Percentiles rank a stretch among this genome's conserved stretches.
These are phyloP conservation scores for Irpex sp. DNA, from an alignment of 1,284 basidiomycete species.

Conservation along the genomic window DNA sequence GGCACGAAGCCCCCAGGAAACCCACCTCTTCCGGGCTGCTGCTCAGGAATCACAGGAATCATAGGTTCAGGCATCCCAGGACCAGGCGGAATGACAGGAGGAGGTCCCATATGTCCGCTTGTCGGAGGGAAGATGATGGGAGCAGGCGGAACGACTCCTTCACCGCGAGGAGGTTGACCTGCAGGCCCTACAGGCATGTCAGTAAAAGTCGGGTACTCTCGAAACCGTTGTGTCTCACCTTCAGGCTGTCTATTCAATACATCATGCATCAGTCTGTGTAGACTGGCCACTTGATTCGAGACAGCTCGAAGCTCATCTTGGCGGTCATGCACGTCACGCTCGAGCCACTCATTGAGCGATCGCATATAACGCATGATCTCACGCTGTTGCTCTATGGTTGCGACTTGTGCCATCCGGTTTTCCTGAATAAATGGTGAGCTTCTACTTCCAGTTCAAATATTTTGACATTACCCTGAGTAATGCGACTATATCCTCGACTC, in stretches of 20 bases:
- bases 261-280: constrained; percentile 47
- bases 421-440: constrained; percentile 42
- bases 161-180: background rate
- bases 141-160: constrained; percentile 1
- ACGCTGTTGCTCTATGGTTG: constrained; percentile 71
- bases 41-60: constrained; percentile 21
- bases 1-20: constrained; percentile 31
- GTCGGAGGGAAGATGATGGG: constrained; percentile 8
- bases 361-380: constrained; percentile 76
- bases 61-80: constrained; percentile 18
- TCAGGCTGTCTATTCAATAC: constrained; percentile 22
- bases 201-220: background rate
- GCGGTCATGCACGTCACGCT: constrained; percentile 68
- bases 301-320: constrained; percentile 68
- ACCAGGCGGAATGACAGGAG: constrained; percentile 12
- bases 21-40: constrained; percentile 1
- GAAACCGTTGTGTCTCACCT: constrained; percentile 13
- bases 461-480: constrained; percentile 52
- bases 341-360: constrained; percentile 70
- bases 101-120: background rate
- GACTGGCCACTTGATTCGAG: constrained; percentile 55
- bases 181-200: background rate
- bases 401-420: constrained; percentile 66
- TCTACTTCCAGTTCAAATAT: background rate
- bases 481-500: constrained; percentile 47